phyloP scores from a whole-genome alignment of 164 flowering plant species.

The Chimonanthus salicifolius region DNA sequence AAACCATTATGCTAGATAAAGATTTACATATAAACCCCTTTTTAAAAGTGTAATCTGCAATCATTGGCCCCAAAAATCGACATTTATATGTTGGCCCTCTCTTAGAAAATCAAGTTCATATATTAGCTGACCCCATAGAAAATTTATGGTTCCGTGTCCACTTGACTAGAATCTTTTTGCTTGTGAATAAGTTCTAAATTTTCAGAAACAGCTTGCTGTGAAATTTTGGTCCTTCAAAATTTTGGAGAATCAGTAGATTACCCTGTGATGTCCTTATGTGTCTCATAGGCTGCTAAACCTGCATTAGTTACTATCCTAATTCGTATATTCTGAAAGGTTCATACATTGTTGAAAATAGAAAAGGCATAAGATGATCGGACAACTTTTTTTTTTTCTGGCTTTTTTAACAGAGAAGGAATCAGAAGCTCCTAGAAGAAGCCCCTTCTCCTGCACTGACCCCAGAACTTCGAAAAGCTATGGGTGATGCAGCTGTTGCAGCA shows the following conservation, averaged over 20 bases:
- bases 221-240: neutral
- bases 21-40: no score
- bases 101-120: no score
- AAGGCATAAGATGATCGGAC: neutral
- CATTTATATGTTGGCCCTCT: no score
- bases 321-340: neutral
- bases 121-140: no score
- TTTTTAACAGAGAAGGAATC: slow-evolving; percentile 75
- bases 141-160: no score
- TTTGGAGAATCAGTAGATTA: neutral
- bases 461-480: slow-evolving; percentile 96
- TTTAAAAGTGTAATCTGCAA: no score
- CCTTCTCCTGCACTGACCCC: slow-evolving; percentile 97
- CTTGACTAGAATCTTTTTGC: neutral
- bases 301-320: neutral
- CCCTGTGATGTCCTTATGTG: neutral
- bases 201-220: neutral
- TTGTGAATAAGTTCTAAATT: neutral
- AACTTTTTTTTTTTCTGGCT: neutral
- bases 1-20: no score
- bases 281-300: neutral
- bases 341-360: neutral
- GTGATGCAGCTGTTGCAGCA: slow-evolving; percentile 99
- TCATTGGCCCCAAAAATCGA: no score
- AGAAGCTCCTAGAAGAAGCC: slow-evolving; percentile 96